These are phyloP conservation scores for Eleusine indica DNA, from an alignment of 176 grass and related monocot species.

Conservation along the genomic window DNA sequence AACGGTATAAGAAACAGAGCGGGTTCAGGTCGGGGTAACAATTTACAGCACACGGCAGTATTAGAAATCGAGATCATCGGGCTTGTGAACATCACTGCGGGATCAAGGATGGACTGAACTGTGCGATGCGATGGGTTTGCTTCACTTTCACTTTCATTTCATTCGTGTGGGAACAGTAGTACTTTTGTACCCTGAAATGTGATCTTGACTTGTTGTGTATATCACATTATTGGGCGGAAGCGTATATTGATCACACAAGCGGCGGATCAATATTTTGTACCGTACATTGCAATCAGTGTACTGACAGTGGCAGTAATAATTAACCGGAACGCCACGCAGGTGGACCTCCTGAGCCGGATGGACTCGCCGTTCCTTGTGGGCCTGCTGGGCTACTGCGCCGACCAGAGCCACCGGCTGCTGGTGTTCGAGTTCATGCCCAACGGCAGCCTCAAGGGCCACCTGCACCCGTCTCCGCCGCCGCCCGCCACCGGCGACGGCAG, in stretches of 20 bases:
- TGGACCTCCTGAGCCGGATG: constrained; percentile 87
- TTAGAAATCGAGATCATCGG: background rate
- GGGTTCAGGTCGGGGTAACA: background rate
- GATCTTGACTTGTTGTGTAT: background rate
- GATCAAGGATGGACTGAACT: background rate
- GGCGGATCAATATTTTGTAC: background rate
- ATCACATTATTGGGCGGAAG: background rate
- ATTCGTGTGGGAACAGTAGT: too few species aligned
- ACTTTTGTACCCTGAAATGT: constrained; percentile 19
- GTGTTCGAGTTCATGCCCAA: constrained; percentile 97
- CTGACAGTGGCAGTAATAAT: background rate
- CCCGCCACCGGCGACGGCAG: background rate
- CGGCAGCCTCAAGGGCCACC: constrained; percentile 80
- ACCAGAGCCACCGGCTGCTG: constrained; percentile 86
- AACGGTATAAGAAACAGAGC: background rate
- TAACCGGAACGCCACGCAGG: constrained; percentile 37
- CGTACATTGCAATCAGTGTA: background rate
- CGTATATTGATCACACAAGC: background rate
- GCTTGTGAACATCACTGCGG: background rate
- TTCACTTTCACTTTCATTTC: constrained; percentile 1
- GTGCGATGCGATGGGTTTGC: background rate
- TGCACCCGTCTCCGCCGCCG: constrained; percentile 41
- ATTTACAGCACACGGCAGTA: background rate
- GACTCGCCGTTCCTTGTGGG: constrained; percentile 76
- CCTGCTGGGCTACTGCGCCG: constrained; percentile 92